Base-by-base conservation (phyloP, 1,284 basidiomycete genomes). In the Boletus sp. region DNA sequence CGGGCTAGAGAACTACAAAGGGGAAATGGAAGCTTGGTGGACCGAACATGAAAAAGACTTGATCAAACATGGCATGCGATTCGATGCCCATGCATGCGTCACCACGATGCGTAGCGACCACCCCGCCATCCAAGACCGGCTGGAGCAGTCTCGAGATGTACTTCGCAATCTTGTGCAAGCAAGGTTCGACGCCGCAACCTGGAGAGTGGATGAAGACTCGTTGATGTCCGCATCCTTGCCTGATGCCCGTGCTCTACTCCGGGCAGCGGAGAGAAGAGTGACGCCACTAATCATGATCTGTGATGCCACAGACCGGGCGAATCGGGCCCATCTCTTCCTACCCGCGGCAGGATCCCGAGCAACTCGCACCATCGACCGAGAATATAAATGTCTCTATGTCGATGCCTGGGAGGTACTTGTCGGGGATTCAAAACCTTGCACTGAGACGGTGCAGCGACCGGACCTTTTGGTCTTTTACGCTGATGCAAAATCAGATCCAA, bases 21-120 rank as follows among this genome's bases (percentile, higher is more conserved):
- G 40, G 35, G 47, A 62, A 2, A 68, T 69, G 67, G 64, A 69
- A 10, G 19, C 25, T 3, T 67, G 65, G 67, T 70, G 66, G 68
- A 30, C 22, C 13, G 52, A 55, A 38, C 60, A 70, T 17, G 56
- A 61, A 46, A 49, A 52, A 30, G 65, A 65, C 37, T 39, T 64
- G 27, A 44, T 47, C 19, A 58, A 42, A 40, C 54, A 64, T 34
- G 62, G 62, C 5, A 56, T 63, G 57, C 49, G 41, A 10, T 67
- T 70, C 39, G 54, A 60, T 38, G 56, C 55, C 1, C 59, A 67
- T 27, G 68, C 62, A 22, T 67, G 62, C 36, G 51, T 64, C 40
- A 64, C 62, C 23, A 65, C 65, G 8, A 57, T 63, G 13, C 51
- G n/a, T n/a, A 65, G 56, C 44, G 50, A 61, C 39, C 62, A 65